These are phyloP conservation scores for Colletotrichum gloeosporioides DNA, from an alignment of 2,329 filamentous ascomycete genomes.

Conservation along the genomic window DNA sequence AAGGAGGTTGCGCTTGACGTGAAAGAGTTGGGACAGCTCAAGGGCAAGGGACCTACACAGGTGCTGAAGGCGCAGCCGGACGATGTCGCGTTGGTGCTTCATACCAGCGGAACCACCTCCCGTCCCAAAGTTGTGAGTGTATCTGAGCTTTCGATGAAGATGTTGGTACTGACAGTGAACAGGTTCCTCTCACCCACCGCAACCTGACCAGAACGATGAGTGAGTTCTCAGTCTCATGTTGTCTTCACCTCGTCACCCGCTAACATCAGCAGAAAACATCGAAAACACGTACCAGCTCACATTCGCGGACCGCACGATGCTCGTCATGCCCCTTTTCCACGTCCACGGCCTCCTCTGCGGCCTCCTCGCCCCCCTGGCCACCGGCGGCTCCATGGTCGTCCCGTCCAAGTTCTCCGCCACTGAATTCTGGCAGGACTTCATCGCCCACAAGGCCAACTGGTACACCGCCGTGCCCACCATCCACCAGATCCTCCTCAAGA, in stretches of 20 bases:
- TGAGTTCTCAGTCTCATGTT: constrained; percentile 36
- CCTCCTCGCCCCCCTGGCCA: constrained; percentile 77
- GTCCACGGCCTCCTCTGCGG: constrained; percentile 87
- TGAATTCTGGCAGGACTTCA: constrained; percentile 84
- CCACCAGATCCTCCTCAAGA: constrained; percentile 85
- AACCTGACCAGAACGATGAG: constrained; percentile 84
- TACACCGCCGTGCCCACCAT: constrained; percentile 94
- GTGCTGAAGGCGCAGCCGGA: constrained; percentile 66
- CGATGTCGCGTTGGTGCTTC: constrained; percentile 81
- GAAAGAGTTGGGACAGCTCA: constrained; percentile 75
- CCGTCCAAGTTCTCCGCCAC: constrained; percentile 81
- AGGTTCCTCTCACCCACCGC: constrained; percentile 79
- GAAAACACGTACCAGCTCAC: constrained; percentile 77
- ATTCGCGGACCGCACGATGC: constrained; percentile 75
- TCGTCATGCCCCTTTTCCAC: constrained; percentile 92
- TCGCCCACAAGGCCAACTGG: constrained; percentile 79
- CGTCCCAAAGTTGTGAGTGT: constrained; percentile 77
- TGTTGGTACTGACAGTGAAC: constrained; percentile 17
- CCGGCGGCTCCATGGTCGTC: constrained; percentile 80
- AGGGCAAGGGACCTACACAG: constrained; percentile 43
- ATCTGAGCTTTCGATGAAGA: background rate
- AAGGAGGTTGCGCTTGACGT: constrained; percentile 77
- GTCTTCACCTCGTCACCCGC: background rate
- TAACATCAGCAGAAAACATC: constrained; percentile 66
- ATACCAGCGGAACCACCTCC: constrained; percentile 84